Base-by-base conservation (phyloP, 306 rosid species). In the Chamaecrista fasciculata region DNA sequence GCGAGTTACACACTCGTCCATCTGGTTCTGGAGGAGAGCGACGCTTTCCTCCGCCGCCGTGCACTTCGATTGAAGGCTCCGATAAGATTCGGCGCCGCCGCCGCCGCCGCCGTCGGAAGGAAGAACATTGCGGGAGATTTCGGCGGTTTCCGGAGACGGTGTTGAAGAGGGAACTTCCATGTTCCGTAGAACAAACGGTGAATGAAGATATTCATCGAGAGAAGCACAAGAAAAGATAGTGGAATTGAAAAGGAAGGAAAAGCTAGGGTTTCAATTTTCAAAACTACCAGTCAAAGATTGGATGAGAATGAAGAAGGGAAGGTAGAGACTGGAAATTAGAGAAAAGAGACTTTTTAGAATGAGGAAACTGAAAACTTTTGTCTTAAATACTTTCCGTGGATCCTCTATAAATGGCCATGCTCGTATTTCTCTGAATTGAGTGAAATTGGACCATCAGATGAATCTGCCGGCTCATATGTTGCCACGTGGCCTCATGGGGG, bases 281-380 rank as follows among this genome's bases (percentile, higher is more conserved):
- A 46, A 91, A 18, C 97, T 76, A 88, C 85, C 86, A 64, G 93
- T 91, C 96, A 88, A 82, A 14, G 28, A 57, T 12, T 11, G 3
- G 55, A 48, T 18, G 20, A 69, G 3, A 6, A 46, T 36, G 21
- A 29, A 7, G 46, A 44, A 6, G 11, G 7, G 34, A 15, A 21
- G 28, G 28, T 8, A 18, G 28, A 8, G 39, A 8, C 42, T 8
- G 29, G 12, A n/a, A 11, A 15, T 14, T 2, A 37, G 3, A 11
- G 18, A 11, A 40, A 40, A n/a, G n/a, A n/a, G n/a, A n/a, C n/a
- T n/a, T n/a, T n/a, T n/a, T n/a, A n/a, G n/a, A n/a, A n/a, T n/a
- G n/a, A n/a, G n/a, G n/a, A n/a, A n/a, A n/a, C n/a, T n/a, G n/a
- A n/a, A n/a, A n/a, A n/a, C n/a, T n/a, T n/a, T n/a, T n/a, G n/a